Conservation (phyloP, 2,329 filamentous ascomycete species). For the Fusarium albidum region DNA sequence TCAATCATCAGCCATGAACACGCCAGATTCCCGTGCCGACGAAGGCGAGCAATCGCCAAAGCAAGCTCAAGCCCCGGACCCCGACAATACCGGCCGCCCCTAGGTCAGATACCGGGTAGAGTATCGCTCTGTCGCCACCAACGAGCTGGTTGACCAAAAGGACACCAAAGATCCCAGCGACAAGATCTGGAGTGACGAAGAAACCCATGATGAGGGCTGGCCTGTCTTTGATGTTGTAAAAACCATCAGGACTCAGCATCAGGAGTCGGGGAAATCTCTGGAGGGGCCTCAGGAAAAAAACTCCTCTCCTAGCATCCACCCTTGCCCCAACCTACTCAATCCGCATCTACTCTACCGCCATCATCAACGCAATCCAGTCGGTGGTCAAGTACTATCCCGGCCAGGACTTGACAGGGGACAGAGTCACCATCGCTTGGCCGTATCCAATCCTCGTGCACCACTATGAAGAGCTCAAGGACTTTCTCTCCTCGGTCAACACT, state of each 20-base stretch:
- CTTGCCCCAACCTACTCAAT: conserved; percentile 22
- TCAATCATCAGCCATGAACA: too few species aligned
- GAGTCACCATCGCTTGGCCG: conserved; percentile 30
- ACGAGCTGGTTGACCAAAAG: conserved; percentile 11
- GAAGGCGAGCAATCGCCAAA: not conserved
- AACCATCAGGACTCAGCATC: not conserved
- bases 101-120: conserved; percentile 28
- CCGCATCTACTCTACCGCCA: conserved; percentile 32
- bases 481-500: not conserved
- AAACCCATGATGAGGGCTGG: not conserved
- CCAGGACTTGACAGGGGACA: conserved; percentile 30
- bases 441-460: conserved; percentile 40
- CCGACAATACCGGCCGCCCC: not conserved
- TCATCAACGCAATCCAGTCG: conserved; percentile 36
- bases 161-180: not conserved
- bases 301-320: not conserved
- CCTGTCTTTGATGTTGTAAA: conserved; percentile 17
- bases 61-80: not conserved
- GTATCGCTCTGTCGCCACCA: conserved; percentile 18
- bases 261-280: not conserved
- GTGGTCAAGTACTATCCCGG: conserved; percentile 41
- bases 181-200: not conserved
- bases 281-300: not conserved
- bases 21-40: not conserved
- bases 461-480: conserved; percentile 35